Percentiles rank a stretch among this genome's conserved stretches.
phyloP scores from a whole-genome alignment of 495 filamentous ascomycete species.

The Penicillium parvum region DNA sequence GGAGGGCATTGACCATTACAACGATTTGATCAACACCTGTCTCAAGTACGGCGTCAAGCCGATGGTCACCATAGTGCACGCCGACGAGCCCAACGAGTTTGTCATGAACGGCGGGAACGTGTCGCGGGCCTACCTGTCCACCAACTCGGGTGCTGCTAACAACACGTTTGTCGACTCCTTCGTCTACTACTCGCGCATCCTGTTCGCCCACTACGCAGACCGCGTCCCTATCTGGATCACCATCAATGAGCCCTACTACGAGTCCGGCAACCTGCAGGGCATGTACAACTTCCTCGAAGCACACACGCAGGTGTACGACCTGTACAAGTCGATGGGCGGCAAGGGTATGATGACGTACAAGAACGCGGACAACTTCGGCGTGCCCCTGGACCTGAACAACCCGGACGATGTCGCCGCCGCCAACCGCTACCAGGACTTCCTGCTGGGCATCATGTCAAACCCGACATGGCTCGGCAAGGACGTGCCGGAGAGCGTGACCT shows the following conservation, averaged over 20 bases:
- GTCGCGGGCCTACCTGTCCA: constrained; percentile 20
- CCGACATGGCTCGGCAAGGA: constrained; percentile 41
- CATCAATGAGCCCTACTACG: constrained; percentile 41
- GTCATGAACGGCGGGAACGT: too few species aligned
- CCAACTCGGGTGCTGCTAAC: constrained; percentile 32
- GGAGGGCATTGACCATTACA: constrained; percentile 41
- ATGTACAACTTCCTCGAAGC: constrained; percentile 34
- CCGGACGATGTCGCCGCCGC: constrained; percentile 31
- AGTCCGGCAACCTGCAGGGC: constrained; percentile 27
- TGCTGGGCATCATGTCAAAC: constrained; percentile 35
- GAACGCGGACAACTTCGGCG: constrained; percentile 39
- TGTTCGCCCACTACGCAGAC: constrained; percentile 39
- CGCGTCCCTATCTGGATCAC: constrained; percentile 44
- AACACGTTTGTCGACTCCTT: constrained; percentile 34
- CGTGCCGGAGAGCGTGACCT: too few species aligned
- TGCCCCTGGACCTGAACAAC: constrained; percentile 34
- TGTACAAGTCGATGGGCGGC: constrained; percentile 38
- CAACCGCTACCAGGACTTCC: constrained; percentile 37
- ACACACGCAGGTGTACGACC: constrained; percentile 36
- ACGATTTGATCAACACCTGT: constrained; percentile 42
- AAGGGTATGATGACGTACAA: constrained; percentile 40
- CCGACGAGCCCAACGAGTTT: constrained; percentile 35
- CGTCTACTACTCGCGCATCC: constrained; percentile 36
- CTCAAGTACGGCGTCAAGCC: constrained; percentile 39
- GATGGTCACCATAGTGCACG: constrained; percentile 40